Evolutionary conservation across 140 eudicot genomes (phyloP).

Genomic region (Cichorium intybus): DNA sequence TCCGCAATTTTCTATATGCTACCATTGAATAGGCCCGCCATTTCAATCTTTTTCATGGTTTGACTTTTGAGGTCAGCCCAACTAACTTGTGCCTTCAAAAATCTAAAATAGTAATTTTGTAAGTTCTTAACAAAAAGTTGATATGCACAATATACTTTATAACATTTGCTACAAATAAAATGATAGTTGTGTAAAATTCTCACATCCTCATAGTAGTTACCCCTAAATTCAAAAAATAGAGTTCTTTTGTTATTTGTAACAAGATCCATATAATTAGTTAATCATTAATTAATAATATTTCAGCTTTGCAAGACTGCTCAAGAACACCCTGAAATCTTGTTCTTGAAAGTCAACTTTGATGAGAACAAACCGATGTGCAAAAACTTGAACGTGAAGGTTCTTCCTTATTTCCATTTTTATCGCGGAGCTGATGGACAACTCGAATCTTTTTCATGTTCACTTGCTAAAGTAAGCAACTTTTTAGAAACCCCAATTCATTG

Average conservation of each 20-base stretch:
- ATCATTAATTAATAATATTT: not conserved
- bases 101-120: not conserved
- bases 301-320: conserved; percentile 90
- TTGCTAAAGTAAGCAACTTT: conserved; percentile 66
- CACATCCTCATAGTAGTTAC: no score
- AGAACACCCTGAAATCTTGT: conserved; percentile 83
- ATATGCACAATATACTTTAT: not conserved
- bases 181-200: no score
- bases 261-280: no score
- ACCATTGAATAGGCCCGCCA: no score
- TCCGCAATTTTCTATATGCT: no score
- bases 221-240: no score
- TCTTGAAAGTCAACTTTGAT: conserved; percentile 93
- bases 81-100: not conserved
- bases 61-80: conserved; percentile 2
- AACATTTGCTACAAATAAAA: not conserved
- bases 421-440: conserved; percentile 98
- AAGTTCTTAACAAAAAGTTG: not conserved
- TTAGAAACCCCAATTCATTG: no score
- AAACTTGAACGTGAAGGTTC: conserved; percentile 91
- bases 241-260: no score
- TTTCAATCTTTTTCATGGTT: conserved; percentile 4
- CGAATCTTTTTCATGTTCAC: conserved; percentile 89
- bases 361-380: conserved; percentile 98
- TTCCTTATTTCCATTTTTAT: conserved; percentile 92